A percentile compares a stretch with the other conserved stretches of the same genome.
phyloP scores from a whole-genome alignment of 805 yeast genomes.

The Suhomyces tanzawaensis region DNA sequence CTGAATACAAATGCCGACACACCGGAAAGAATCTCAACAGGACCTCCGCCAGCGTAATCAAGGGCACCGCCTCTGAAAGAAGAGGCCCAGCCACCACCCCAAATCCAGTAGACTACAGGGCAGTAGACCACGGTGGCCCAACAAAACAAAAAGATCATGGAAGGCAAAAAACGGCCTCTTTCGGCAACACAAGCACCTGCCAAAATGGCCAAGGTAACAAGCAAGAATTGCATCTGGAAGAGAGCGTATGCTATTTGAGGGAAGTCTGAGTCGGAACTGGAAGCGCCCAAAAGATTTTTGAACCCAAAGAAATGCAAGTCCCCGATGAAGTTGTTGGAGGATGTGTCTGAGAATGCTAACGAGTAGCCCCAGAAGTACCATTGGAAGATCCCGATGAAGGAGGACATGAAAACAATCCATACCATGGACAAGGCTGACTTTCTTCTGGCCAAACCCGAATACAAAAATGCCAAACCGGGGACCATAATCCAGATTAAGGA shows the following conservation, averaged over 20 bases:
- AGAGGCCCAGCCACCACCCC: slow-evolving; percentile 96
- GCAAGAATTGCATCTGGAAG: slow-evolving; percentile 87
- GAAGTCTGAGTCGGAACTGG: slow-evolving; percentile 40
- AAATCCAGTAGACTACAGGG: slow-evolving; percentile 94
- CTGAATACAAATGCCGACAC: slow-evolving; percentile 86
- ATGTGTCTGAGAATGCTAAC: slow-evolving; percentile 76
- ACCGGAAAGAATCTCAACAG: slow-evolving; percentile 91
- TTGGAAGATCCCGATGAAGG: slow-evolving; percentile 73
- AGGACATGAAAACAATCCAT: slow-evolving; percentile 74
- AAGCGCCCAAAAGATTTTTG: slow-evolving; percentile 57
- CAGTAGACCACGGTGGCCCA: slow-evolving; percentile 94
- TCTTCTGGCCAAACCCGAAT: slow-evolving; percentile 87
- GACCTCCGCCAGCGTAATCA: slow-evolving; percentile 98
- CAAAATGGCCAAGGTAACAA: slow-evolving; percentile 88
- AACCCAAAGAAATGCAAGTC: slow-evolving; percentile 81
- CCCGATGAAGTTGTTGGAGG: slow-evolving; percentile 85
- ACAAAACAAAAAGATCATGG: slow-evolving; percentile 73
- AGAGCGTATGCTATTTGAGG: slow-evolving; percentile 85
- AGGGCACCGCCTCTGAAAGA: slow-evolving; percentile 76
- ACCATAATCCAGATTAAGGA: slow-evolving; percentile 86
- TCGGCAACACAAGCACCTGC: slow-evolving; percentile 89
- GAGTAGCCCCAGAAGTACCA: slow-evolving; percentile 99
- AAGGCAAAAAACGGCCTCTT: slow-evolving; percentile 85
- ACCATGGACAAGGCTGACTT: slow-evolving; percentile 86
- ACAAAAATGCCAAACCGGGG: slow-evolving; percentile 90